Evolutionary conservation across 805 yeast species (phyloP).

Genomic region (Torulaspora gathmanii): DNA sequence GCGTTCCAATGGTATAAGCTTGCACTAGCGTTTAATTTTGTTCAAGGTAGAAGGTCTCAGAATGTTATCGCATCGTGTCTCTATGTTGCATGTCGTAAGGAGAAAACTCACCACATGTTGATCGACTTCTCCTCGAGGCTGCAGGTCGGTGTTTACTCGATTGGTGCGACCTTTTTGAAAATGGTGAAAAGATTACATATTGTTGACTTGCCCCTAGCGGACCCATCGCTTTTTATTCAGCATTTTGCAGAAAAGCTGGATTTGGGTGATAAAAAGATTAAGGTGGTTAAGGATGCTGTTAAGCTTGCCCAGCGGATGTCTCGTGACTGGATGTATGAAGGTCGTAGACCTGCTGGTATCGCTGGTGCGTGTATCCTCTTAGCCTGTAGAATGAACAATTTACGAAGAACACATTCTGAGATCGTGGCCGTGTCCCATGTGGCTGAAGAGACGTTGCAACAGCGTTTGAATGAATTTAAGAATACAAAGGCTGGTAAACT

Average conservation of each 20-base stretch:
- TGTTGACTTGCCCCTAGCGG: conserved; percentile 76
- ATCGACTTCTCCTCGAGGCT: conserved; percentile 89
- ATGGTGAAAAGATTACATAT: conserved; percentile 84
- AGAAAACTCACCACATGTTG: conserved; percentile 88
- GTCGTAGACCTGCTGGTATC: conserved; percentile 96
- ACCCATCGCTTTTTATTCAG: conserved; percentile 89
- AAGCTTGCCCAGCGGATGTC: conserved; percentile 86
- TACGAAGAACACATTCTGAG: conserved; percentile 86
- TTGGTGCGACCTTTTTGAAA: conserved; percentile 93
- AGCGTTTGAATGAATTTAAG: conserved; percentile 82
- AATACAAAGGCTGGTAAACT: conserved; percentile 68
- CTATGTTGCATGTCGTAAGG: conserved; percentile 90
- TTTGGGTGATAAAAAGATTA: conserved; percentile 66
- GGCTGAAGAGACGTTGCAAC: conserved; percentile 89
- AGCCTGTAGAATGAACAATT: conserved; percentile 96
- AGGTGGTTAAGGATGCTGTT: conserved; percentile 83
- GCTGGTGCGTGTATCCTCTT: conserved; percentile 93
- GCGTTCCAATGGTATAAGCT: conserved; percentile 86
- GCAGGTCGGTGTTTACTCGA: conserved; percentile 86
- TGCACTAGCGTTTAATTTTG: conserved; percentile 84
- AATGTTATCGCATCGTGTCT: conserved; percentile 94
- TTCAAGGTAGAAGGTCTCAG: conserved; percentile 94
- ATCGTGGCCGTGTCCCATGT: conserved; percentile 93
- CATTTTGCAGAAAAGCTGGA: conserved; percentile 87
- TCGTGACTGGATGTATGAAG: conserved; percentile 92